Evolutionary conservation across 139 green algal genomes (phyloP).

Genomic region (Coccomyxa sp.): DNA sequence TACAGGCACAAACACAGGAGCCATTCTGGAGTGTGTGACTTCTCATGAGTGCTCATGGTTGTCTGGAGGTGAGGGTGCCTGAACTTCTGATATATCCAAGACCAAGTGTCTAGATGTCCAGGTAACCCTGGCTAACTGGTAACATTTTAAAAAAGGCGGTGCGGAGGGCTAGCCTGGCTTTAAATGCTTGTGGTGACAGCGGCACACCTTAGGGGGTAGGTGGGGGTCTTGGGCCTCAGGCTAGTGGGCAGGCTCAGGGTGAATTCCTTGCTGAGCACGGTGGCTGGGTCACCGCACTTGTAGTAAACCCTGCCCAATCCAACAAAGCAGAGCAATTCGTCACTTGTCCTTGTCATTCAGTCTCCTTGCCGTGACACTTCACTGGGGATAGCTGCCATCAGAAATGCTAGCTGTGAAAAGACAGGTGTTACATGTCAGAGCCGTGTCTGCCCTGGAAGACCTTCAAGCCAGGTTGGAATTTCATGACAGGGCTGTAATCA

Average conservation of each 20-base stretch:
- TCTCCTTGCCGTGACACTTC: neutral
- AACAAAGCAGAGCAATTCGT: neutral
- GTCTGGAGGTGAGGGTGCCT: neutral
- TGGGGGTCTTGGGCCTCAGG: neutral
- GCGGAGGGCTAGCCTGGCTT: neutral
- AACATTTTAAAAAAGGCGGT: neutral
- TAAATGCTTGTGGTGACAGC: neutral
- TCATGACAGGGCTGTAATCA: neutral
- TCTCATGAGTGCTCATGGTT: neutral
- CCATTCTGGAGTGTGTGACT: neutral
- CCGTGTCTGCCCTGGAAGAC: neutral
- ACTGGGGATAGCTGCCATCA: no score
- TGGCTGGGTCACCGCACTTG: neutral
- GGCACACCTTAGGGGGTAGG: neutral
- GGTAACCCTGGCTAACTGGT: neutral
- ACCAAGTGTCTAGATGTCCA: neutral
- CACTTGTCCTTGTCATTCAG: neutral
- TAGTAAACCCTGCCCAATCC: neutral
- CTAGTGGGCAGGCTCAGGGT: neutral
- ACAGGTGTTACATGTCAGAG: neutral
- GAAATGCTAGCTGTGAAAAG: no score
- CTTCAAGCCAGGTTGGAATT: neutral
- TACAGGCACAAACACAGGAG: neutral
- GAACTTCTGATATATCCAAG: neutral
- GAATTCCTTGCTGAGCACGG: neutral